Base-by-base conservation (phyloP, 169 alveolate species). In the Cryptosporidium meleagridis region DNA sequence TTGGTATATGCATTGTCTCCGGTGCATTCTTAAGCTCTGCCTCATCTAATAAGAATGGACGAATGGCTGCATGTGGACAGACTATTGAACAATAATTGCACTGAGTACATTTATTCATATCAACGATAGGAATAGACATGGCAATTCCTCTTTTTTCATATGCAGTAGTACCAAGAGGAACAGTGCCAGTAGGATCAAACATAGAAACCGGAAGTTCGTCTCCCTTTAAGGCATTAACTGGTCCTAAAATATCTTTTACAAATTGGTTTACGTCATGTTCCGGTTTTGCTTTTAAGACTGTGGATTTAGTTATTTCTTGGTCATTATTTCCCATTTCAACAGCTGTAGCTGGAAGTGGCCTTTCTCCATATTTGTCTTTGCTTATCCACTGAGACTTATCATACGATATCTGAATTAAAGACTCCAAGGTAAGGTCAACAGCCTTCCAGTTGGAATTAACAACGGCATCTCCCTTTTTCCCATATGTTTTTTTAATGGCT, bases 21-120 rank as follows among this genome's bases (percentile, higher is more conserved):
- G 93, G 92, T 14, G 92, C 94, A 75, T 84, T 39, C 52, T 87
- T 73, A 68, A 71, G 68, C 69, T 92, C 94, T 1, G 68, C 58
- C 35, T 92, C 85, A 45, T 91, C 87, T 58, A 89, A 69, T 39
- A 92, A 72, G 89, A 92, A 92, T 37, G 94, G 94, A 3, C 94
- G 84, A 55, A 92, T 87, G 41, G 92, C 94, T 8, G 94, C 93
- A 45, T 92, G 94, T 0, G 94, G 94, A 87, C 94, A 92, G 5
- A 92, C 91, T 51, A 91, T 89, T 23, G 93, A 85, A 86, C 94
- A 92, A 18, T 87, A 84, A 85, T 92, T 92, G 85, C 94, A 92
- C 65, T 92, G 94, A 65, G 92, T 92, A 65, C 94, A 92, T 73
- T 92, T 92, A 85, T 92, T 92, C 93, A 92, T 87, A 87, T 92